A percentile compares a stretch with the other conserved stretches of the same genome.
These are phyloP conservation scores for Nemania sp. DNA, from an alignment of 2,329 filamentous ascomycete species.

Conservation along the genomic window DNA sequence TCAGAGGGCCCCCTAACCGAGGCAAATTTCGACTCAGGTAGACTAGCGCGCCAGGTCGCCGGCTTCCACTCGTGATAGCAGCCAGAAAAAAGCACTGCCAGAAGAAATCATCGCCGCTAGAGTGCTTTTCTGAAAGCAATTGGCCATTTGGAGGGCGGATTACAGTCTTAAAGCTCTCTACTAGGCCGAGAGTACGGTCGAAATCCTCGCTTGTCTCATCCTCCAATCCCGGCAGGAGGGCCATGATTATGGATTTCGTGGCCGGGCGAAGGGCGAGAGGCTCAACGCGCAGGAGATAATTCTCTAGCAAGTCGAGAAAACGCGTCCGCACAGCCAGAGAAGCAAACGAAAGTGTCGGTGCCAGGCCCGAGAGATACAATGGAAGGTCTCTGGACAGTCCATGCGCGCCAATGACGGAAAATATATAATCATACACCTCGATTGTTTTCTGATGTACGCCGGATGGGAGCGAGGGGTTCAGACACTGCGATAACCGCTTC, in stretches of 20 bases:
- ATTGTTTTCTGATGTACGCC: slow-evolving; percentile 97
- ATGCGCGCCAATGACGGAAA: slow-evolving; percentile 80
- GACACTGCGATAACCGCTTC: slow-evolving; percentile 90
- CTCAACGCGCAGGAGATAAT: slow-evolving; percentile 74
- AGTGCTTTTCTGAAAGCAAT: slow-evolving; percentile 55
- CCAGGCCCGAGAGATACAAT: slow-evolving; percentile 86
- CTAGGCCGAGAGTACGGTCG: slow-evolving; percentile 76
- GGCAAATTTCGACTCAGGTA: slow-evolving; percentile 83
- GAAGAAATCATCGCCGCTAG: slow-evolving; percentile 80
- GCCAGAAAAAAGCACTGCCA: slow-evolving; percentile 98
- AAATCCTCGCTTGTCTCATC: slow-evolving; percentile 98
- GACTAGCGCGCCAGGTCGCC: slow-evolving; percentile 83
- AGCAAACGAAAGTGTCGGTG: slow-evolving; percentile 88
- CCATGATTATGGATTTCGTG: slow-evolving; percentile 85
- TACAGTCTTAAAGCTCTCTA: slow-evolving; percentile 75
- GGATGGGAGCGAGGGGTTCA: slow-evolving; percentile 89
- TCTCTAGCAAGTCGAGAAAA: slow-evolving; percentile 83
- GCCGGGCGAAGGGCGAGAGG: slow-evolving; percentile 76
- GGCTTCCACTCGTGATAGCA: slow-evolving; percentile 83
- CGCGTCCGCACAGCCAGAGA: slow-evolving; percentile 86
- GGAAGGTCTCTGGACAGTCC: slow-evolving; percentile 79
- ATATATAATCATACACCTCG: slow-evolving; percentile 90
- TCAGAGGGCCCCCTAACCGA: slow-evolving; percentile 57
- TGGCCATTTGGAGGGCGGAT: slow-evolving; percentile 60
- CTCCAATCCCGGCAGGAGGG: slow-evolving; percentile 88